Base-by-base conservation (phyloP, 2,329 filamentous ascomycete species). In the Penicillium sp. region DNA sequence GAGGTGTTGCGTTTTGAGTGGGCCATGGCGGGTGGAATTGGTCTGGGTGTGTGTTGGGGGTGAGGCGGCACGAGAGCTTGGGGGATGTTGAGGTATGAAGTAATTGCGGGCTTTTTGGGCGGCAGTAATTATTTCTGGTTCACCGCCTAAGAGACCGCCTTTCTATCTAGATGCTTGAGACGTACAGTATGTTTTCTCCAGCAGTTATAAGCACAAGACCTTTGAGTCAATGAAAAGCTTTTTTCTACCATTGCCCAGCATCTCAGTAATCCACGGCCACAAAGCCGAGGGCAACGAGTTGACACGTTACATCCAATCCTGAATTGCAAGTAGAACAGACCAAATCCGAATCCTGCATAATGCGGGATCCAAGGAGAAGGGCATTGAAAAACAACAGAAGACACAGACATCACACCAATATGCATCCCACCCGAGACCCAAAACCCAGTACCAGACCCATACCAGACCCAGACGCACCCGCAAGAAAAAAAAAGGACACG, bases 1-100 rank as follows among this genome's bases (percentile, higher is more conserved):
- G 91, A 94, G 47, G 92, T 96, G 79, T 97, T 96, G 69, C 92
- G 87, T 81, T 96, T 96, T 73, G 78, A 80, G 64, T 80, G 78
- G 8, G 78, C 77, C 78, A 80, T 57, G 25, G 43, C 28, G 25
- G 17, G 37, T 38, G 34, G 35, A 8, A 31, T 31, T 31, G 28
- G 28, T 31, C 17, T 39, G 22, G 25, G 25, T 48, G 47, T 35
- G 22, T 6, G 6, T 8, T 7, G 15, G 47, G 12, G 49, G 22
- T n/a, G 5, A 25, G 7, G 14, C n/a, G 31, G 17, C 8, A 25
- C 12, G 31, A 31, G 47, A 8, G 39, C 28, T 25, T 37, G 20
- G n/a, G 12, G 25, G 52, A 1, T 45, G 22, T 28, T 14, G 42
- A 15, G 50, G 45, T 35, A 49, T 49, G 45, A 49, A 49, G 45